Percentiles rank a stretch among this genome's conserved stretches.
These are phyloP conservation scores for Mesembryanthemum crystallinum DNA, from an alignment of 148 eudicot genomes.

Conservation along the genomic window DNA sequence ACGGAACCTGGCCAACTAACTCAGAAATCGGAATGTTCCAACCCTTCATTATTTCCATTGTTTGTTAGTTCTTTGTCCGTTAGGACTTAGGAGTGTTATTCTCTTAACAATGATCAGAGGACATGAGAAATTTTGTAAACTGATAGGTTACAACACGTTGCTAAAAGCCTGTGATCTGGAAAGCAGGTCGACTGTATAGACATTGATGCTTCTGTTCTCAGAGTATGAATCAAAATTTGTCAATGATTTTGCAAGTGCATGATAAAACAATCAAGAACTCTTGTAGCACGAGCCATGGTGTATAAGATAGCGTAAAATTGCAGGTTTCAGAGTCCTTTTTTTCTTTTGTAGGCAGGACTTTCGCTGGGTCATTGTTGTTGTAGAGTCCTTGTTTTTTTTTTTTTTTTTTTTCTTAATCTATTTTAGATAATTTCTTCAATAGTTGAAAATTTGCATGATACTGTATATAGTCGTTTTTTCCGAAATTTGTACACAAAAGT, in stretches of 20 bases:
- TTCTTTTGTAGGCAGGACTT: too few relatives aligned
- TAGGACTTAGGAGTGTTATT: too few relatives aligned
- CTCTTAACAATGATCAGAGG: not conserved
- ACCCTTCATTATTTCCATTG: not conserved
- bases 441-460: too few relatives aligned
- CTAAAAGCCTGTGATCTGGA: not conserved
- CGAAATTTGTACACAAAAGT: too few relatives aligned
- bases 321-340: not conserved
- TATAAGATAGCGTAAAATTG: too few relatives aligned
- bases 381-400: too few relatives aligned
- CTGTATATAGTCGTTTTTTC: too few relatives aligned
- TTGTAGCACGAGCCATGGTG: too few relatives aligned
- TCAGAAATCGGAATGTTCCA: not conserved
- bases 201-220: not conserved
- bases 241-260: not conserved
- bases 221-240: not conserved
- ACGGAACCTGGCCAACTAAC: not conserved
- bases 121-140: not conserved
- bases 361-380: too few relatives aligned
- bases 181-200: not conserved
- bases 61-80: slow-evolving; percentile 5
- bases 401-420: too few relatives aligned
- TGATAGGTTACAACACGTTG: not conserved
- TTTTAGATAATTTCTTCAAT: too few relatives aligned
- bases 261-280: not conserved